Conservation (phyloP, 805 yeast species). For the Metschnikowia lachancei region DNA sequence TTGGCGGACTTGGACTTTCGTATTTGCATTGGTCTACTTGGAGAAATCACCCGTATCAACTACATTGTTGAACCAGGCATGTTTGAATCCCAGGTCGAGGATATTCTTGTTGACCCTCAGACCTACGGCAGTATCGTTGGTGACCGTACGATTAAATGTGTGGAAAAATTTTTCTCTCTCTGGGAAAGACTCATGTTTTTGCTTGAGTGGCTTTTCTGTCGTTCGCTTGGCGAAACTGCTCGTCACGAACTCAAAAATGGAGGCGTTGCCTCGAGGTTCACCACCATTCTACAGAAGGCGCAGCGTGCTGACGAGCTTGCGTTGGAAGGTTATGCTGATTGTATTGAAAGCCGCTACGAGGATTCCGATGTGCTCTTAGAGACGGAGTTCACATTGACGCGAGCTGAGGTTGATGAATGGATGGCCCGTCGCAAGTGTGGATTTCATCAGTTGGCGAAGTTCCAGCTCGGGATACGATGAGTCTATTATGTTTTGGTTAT, state of each 20-base stretch:
- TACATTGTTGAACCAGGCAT: neutral
- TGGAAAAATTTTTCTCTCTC: slow-evolving; percentile 21
- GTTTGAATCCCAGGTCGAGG: neutral
- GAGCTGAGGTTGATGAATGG: slow-evolving; percentile 2
- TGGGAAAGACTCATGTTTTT: slow-evolving; percentile 29
- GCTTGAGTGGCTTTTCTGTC: slow-evolving; percentile 24
- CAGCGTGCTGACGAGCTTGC: slow-evolving; percentile 5
- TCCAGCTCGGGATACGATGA: neutral
- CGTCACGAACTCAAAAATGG: no score
- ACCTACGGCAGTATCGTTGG: slow-evolving; percentile 11
- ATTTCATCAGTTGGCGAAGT: slow-evolving; percentile 3
- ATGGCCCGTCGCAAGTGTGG: slow-evolving; percentile 1
- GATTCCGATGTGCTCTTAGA: slow-evolving; percentile 17
- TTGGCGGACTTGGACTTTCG: neutral
- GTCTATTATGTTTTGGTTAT: no score
- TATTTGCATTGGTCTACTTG: slow-evolving; percentile 1
- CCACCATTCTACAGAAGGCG: neutral
- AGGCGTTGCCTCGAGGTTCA: neutral
- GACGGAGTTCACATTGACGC: slow-evolving; percentile 7
- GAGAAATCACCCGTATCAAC: neutral
- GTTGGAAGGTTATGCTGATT: slow-evolving; percentile 4
- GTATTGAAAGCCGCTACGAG: slow-evolving; percentile 8
- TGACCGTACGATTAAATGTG: slow-evolving; percentile 6
- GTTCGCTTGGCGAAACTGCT: slow-evolving; percentile 9
- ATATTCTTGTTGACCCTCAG: slow-evolving; percentile 2